Evolutionary conservation across 2,329 filamentous ascomycete species (phyloP), one percentile per base, ranked within the genome.

Genomic region (Fusarium ambrosium): DNA sequence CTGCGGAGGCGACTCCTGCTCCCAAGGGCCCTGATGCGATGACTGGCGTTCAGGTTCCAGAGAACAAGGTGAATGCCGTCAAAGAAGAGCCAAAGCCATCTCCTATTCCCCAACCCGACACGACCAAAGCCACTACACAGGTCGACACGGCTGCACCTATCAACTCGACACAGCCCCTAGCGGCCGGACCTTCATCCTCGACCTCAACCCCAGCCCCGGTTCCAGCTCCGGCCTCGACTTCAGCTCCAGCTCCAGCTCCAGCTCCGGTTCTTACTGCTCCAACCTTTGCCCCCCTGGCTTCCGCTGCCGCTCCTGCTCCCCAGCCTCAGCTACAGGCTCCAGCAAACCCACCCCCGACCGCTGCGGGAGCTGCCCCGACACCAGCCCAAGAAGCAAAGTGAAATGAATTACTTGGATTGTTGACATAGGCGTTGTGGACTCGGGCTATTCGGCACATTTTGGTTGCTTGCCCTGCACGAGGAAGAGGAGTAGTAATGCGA

Each of bases 1-100:
- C 69, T 10, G 56, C 58, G 27, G 64, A 71, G 18, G 71, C 73
- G 39, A 13, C 39, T 9, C 59, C 62, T 22, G 67, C 39, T 24
- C 68, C 45, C 39, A 72, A 78, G 51, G 27, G 60, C 6, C 63
- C 66, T n/a, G 69, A 71, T 32, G 64, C 59, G 51, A 64, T 62
- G 27, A 53, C 55, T 11, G 51, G 11, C n/a, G 37, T 37, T 39
- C 71, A 24, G 36, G 45, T 43, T 45, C 20, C 53, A n/a, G 59
- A 62, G 22, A 39, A 51, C 18, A 68, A 66, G n/a, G 56, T 14
- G 56, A 37, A 59, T n/a, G 45, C 61, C 29, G 45, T 60, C 11
- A 45, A 66, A 16, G 62, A 72, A 51, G 62, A 61, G 39, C 51
- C 53, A 27, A 67, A 45, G 34, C 45, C 53, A 29, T 37, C 59